A percentile compares a stretch with the other conserved stretches of the same genome.
phyloP scores from a whole-genome alignment of 495 filamentous ascomycete species.

The Aspergillus baeticus region DNA sequence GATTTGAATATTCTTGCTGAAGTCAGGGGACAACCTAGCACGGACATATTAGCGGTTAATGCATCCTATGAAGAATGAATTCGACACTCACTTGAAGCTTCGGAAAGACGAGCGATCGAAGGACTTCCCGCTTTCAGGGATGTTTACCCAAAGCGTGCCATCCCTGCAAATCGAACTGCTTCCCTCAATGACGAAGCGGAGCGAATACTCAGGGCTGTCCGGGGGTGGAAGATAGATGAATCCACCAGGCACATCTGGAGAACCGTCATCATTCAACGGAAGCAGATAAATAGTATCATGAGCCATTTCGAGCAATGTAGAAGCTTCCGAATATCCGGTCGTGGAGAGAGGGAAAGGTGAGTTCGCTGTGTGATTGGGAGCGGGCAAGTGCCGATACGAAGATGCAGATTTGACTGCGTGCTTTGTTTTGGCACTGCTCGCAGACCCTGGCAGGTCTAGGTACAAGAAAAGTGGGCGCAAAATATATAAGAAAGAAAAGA shows the following conservation, averaged over 20 bases:
- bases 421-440: background rate
- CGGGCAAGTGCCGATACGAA: slow-evolving; percentile 2
- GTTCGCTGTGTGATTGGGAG: background rate
- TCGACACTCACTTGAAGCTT: slow-evolving; percentile 70
- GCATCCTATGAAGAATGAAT: slow-evolving; percentile 1
- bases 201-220: slow-evolving; percentile 63
- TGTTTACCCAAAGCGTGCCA: slow-evolving; percentile 94
- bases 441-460: background rate
- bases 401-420: background rate
- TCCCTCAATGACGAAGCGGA: slow-evolving; percentile 93
- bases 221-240: slow-evolving; percentile 90
- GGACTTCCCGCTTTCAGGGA: slow-evolving; percentile 69
- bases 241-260: slow-evolving; percentile 82
- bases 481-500: background rate
- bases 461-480: background rate
- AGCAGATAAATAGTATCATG: slow-evolving; percentile 72
- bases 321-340: background rate
- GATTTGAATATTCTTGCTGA: slow-evolving; percentile 87
- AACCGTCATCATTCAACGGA: slow-evolving; percentile 85
- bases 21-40: slow-evolving; percentile 79
- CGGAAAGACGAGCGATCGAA: slow-evolving; percentile 78
- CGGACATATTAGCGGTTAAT: slow-evolving; percentile 22
- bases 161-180: slow-evolving; percentile 92
- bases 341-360: too few relatives aligned
- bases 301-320: slow-evolving; percentile 24